Conservation (phyloP, 192 early-diverging fungal species). For the Coemansia sp. region DNA sequence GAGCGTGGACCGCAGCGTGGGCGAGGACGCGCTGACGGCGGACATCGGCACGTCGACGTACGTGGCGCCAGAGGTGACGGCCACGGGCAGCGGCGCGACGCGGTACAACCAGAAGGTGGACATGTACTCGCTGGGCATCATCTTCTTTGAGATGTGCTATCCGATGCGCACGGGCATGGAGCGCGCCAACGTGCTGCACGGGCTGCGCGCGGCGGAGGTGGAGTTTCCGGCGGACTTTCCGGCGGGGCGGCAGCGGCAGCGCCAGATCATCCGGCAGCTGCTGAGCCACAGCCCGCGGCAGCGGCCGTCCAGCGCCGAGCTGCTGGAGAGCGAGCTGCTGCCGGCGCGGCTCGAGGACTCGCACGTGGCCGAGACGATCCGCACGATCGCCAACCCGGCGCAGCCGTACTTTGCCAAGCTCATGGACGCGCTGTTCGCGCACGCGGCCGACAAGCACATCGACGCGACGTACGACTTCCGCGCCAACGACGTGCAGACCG, state of each 20-base stretch:
- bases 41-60: slow-evolving; percentile 93
- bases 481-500: slow-evolving; percentile 38
- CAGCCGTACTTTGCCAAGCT: slow-evolving; percentile 79
- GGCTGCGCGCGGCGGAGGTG: slow-evolving; percentile 55
- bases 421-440: slow-evolving; percentile 75
- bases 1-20: neutral
- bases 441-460: slow-evolving; percentile 72
- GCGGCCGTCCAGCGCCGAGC: slow-evolving; percentile 74
- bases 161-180: slow-evolving; percentile 91
- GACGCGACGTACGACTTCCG: slow-evolving; percentile 89
- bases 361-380: slow-evolving; percentile 84
- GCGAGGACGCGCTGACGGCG: slow-evolving; percentile 45
- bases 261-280: slow-evolving; percentile 65
- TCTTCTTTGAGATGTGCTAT: slow-evolving; percentile 92
- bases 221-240: slow-evolving; percentile 59
- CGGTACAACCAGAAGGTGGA: slow-evolving; percentile 77
- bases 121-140: slow-evolving; percentile 94
- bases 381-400: slow-evolving; percentile 84
- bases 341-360: slow-evolving; percentile 87
- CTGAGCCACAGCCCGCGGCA: slow-evolving; percentile 72
- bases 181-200: slow-evolving; percentile 64
- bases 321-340: slow-evolving; percentile 73
- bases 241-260: slow-evolving; percentile 59
- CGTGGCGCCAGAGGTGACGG: slow-evolving; percentile 63
- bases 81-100: slow-evolving; percentile 33